phyloP scores from a whole-genome alignment of 2,329 filamentous ascomycete species.

The Colletotrichum chlorophyti region DNA sequence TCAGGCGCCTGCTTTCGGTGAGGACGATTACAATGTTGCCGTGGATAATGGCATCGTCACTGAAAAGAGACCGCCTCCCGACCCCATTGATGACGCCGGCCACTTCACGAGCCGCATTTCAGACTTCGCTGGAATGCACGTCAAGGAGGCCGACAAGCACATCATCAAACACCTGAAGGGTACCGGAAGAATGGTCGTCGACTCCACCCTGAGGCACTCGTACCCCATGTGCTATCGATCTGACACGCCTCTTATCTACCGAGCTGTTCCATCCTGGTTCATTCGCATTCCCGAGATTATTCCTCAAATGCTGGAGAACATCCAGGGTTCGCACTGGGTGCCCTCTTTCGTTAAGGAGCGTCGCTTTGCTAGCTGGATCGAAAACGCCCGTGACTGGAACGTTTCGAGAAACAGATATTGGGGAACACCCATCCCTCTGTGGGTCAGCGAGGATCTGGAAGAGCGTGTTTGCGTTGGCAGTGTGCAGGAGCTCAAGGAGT shows the following conservation, averaged over 20 bases:
- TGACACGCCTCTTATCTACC: slow-evolving; percentile 93
- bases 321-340: slow-evolving; percentile 91
- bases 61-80: slow-evolving; percentile 80
- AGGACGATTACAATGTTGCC: slow-evolving; percentile 92
- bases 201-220: slow-evolving; percentile 88
- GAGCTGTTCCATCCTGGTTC: slow-evolving; percentile 94
- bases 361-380: slow-evolving; percentile 90
- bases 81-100: slow-evolving; percentile 86
- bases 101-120: slow-evolving; percentile 78
- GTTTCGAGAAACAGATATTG: slow-evolving; percentile 93
- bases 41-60: slow-evolving; percentile 78
- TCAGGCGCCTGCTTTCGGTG: slow-evolving; percentile 91
- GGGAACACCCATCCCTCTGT: slow-evolving; percentile 91
- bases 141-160: slow-evolving; percentile 90
- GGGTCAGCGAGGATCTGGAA: slow-evolving; percentile 88
- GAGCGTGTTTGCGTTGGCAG: slow-evolving; percentile 89
- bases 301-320: slow-evolving; percentile 88
- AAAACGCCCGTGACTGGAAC: slow-evolving; percentile 93
- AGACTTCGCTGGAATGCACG: slow-evolving; percentile 86
- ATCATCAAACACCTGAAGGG: slow-evolving; percentile 90
- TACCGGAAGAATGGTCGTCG: slow-evolving; percentile 78
- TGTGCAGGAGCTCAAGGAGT: slow-evolving; percentile 79
- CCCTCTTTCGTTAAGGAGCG: slow-evolving; percentile 90
- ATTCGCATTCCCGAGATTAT: slow-evolving; percentile 85
- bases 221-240: slow-evolving; percentile 95